A percentile compares a stretch with the other conserved stretches of the same genome.
phyloP scores from a whole-genome alignment of 768 basidiomycete species.

The Suillus tomentosus region DNA sequence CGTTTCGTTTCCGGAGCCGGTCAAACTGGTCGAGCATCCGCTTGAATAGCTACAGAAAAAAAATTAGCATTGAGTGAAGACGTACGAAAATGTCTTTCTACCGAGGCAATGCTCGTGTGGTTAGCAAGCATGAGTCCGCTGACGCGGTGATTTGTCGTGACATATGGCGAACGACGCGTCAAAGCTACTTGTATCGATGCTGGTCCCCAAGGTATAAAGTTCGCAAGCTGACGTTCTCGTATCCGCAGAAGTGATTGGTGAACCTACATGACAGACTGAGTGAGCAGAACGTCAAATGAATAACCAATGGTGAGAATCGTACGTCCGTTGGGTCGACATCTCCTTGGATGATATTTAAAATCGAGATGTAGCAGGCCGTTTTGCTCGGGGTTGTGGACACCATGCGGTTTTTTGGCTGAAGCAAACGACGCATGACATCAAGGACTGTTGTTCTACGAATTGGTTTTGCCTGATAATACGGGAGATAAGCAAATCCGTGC shows the following conservation, averaged over 20 bases:
- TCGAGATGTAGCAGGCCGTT: constrained; percentile 95
- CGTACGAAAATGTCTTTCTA: constrained; percentile 39
- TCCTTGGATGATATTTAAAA: constrained; percentile 97
- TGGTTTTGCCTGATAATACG: constrained; percentile 74
- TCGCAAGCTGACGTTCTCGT: constrained; percentile 93
- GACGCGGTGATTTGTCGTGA: constrained; percentile 88
- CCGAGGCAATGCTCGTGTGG: constrained; percentile 97
- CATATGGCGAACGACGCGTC: constrained; percentile 87
- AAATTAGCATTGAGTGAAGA: constrained; percentile 1
- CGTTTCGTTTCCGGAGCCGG: constrained; percentile 80
- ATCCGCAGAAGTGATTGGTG: constrained; percentile 97
- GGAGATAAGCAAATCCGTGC: constrained; percentile 6
- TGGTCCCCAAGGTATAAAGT: constrained; percentile 99
- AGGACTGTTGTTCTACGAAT: constrained; percentile 96
- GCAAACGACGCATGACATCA: constrained; percentile 95
- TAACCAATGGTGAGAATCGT: constrained; percentile 14
- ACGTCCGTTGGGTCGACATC: constrained; percentile 99
- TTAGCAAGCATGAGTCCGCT: constrained; percentile 99
- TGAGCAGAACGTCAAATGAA: not conserved
- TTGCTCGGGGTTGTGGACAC: constrained; percentile 93
- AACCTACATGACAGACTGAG: constrained; percentile 51
- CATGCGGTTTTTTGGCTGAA: constrained; percentile 99
- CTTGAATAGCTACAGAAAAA: constrained; percentile 74
- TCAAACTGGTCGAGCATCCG: constrained; percentile 97
- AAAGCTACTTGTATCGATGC: constrained; percentile 97